phyloP scores from a whole-genome alignment of 208 protist species.

The Lotmaria passim region DNA sequence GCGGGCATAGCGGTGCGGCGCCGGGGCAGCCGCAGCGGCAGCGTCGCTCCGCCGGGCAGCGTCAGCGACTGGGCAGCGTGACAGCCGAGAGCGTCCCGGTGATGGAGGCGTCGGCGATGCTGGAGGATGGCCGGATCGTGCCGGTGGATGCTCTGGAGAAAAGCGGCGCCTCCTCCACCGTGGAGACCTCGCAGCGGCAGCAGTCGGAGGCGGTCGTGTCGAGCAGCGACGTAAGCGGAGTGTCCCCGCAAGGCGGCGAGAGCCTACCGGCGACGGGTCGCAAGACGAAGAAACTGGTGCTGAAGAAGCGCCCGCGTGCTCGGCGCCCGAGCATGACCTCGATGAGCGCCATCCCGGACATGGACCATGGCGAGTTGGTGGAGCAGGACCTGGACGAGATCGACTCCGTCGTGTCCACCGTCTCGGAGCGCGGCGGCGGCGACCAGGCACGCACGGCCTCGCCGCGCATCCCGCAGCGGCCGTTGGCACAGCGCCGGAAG shows the following conservation, averaged over 20 bases:
- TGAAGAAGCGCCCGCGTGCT: conserved; percentile 42
- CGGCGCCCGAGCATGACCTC: conserved; percentile 40
- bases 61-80: conserved; percentile 28
- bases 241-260: conserved; percentile 8
- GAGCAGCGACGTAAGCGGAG: conserved; percentile 10
- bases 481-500: conserved; percentile 17
- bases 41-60: conserved; percentile 2
- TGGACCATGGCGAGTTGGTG: conserved; percentile 46
- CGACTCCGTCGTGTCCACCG: not conserved
- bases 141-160: conserved; percentile 14
- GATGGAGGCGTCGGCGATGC: conserved; percentile 37
- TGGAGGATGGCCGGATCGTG: conserved; percentile 41
- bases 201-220: conserved; percentile 10
- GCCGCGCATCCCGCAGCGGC: conserved; percentile 10
- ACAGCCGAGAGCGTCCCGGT: conserved; percentile 44
- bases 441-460: not conserved
- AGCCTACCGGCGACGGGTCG: conserved; percentile 7
- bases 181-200: not conserved
- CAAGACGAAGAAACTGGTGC: conserved; percentile 51
- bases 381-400: conserved; percentile 42
- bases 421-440: not conserved
- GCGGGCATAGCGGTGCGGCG: not conserved
- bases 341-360: conserved; percentile 49
- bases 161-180: conserved; percentile 18
- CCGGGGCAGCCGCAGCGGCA: conserved; percentile 11